Evolutionary conservation across 2,329 filamentous ascomycete species (phyloP).

Genomic region (Hymenoscyphus fructigenus): DNA sequence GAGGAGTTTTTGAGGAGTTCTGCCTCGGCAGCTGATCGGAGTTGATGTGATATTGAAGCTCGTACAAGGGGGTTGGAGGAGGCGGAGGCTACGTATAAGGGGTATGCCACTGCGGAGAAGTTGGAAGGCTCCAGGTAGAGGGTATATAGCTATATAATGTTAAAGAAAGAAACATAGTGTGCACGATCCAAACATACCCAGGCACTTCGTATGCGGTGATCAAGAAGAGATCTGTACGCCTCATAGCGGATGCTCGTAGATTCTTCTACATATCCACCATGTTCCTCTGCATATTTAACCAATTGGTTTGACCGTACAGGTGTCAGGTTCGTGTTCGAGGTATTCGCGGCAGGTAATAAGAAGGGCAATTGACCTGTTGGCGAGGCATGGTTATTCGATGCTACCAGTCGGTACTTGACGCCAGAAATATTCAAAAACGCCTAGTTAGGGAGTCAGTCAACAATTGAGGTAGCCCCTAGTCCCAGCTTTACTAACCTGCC

Average conservation of each 20-base stretch:
- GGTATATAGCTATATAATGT: constrained; percentile 61
- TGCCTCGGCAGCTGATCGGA: constrained; percentile 69
- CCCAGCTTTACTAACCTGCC: constrained; percentile 67
- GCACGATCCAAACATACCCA: constrained; percentile 60
- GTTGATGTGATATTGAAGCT: constrained; percentile 59
- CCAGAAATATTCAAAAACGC: constrained; percentile 78
- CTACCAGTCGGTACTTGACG: constrained; percentile 62
- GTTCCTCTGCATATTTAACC: constrained; percentile 63
- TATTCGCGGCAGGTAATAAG: constrained; percentile 57
- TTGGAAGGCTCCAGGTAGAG: constrained; percentile 76
- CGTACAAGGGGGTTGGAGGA: constrained; percentile 62
- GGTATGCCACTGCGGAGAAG: constrained; percentile 60
- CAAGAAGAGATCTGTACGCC: constrained; percentile 76
- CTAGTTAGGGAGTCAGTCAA: constrained; percentile 44
- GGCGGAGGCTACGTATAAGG: constrained; percentile 71
- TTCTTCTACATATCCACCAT: constrained; percentile 47
- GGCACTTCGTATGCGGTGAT: constrained; percentile 75
- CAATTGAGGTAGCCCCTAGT: neutral
- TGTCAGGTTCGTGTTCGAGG: constrained; percentile 36
- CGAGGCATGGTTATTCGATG: constrained; percentile 91
- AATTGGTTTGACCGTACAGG: constrained; percentile 65
- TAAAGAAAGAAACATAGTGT: neutral
- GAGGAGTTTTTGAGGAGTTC: constrained; percentile 67
- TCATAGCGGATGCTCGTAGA: constrained; percentile 53
- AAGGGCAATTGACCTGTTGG: constrained; percentile 88